Base-by-base conservation (phyloP, 345 rosid genomes). In the Eucalyptus polyanthemos region DNA sequence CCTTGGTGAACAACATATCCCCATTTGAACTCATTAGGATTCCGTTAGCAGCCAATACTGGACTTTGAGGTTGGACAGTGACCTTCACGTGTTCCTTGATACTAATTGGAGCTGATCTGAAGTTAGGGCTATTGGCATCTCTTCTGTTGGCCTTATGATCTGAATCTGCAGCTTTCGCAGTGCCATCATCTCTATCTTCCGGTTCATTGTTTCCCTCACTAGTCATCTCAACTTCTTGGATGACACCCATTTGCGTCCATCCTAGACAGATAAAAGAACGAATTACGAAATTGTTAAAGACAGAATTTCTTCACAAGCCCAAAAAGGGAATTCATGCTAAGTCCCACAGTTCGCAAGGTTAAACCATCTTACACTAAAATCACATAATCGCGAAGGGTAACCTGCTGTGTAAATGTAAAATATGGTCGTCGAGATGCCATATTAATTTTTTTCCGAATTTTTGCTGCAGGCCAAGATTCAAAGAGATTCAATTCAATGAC, bases 11-110 rank as follows among this genome's bases (percentile, higher is more conserved):
- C 90, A 93, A 94, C 86, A 95, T 92, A 91, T 65, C 94, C 90
- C 90, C 94, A 92, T 80, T 94, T 93, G 83, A 92, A 92, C 62
- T 96, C 92, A 87, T 90, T 93, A 56, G 96, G 90, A 90, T 93
- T 96, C 86, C 90, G 92, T 72, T 95, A 92, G 47, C 92, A 90
- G 6, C 94, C 93, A 93, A 87, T 34, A 96, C 92, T 50, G 98
- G 92, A 15, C 93, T 44, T 34, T 96, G 97, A 89, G 97, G 89
- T 50, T 93, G 95, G 53, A 44, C 6, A 50, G 34, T 85, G 31
- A 47, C 29, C 31, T 85, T 94, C 44, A 95, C 95, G n/a, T 90
- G 91, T 86, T 93, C 92, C 86, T 94, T 62, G 14, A 94, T 94
- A 47, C 93, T 89, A 25, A 93, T 29, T 42, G 95, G 88, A 62